phyloP scores from a whole-genome alignment of 768 basidiomycete species.

The Dentipellis fragilis region DNA sequence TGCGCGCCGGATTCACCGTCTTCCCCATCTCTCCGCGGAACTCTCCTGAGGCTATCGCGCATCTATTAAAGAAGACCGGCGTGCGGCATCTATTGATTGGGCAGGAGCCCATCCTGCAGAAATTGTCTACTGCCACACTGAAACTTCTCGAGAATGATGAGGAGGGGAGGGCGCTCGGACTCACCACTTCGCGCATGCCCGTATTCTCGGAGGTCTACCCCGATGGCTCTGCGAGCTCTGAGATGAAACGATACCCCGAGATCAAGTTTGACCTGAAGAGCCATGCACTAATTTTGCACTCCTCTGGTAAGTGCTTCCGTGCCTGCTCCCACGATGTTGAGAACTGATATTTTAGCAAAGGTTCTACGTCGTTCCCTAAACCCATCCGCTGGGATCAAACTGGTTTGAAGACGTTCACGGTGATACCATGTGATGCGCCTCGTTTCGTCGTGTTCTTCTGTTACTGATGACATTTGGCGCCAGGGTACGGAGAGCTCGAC shows the following conservation, averaged over 20 bases:
- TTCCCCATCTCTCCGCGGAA: constrained; percentile 32
- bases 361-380: constrained; percentile 22
- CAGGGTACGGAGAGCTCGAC: constrained; percentile 16
- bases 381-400: constrained; percentile 16
- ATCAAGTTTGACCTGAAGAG: constrained; percentile 10
- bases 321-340: too few species aligned
- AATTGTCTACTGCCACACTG: constrained; percentile 6
- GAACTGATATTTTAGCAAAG: background rate
- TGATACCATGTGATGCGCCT: constrained; percentile 7
- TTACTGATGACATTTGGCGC: background rate
- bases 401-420: constrained; percentile 3
- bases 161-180: background rate
- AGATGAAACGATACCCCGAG: constrained; percentile 9
- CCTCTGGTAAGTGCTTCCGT: constrained; percentile 15
- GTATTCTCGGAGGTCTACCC: constrained; percentile 16
- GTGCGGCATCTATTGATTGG: constrained; percentile 20
- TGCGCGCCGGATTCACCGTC: constrained; percentile 29
- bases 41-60: constrained; percentile 29
- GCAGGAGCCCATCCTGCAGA: constrained; percentile 12
- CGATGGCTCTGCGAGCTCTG: background rate
- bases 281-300: constrained; percentile 18
- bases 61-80: constrained; percentile 18
- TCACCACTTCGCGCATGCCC: constrained; percentile 11
- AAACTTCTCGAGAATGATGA: constrained; percentile 4
- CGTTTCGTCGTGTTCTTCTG: background rate